Evolutionary conservation across 2,329 filamentous ascomycete genomes (phyloP), one percentile per base, ranked within the genome.

Genomic region (Laburnicola sp.): DNA sequence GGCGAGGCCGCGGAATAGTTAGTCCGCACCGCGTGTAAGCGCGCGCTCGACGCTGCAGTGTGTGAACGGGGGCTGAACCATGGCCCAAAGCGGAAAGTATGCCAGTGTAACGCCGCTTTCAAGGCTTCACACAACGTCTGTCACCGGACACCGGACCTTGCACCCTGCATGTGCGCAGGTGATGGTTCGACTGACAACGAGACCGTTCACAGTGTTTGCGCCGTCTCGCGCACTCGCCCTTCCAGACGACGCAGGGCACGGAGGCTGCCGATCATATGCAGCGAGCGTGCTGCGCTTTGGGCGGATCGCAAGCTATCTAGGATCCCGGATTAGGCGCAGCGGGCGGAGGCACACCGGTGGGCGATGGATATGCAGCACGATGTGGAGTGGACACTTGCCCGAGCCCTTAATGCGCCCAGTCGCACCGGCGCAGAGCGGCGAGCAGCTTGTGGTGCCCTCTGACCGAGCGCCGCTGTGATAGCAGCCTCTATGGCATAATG

Each of bases 231-330:
- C 27, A 35, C 23, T 34, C 23, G 36, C 36, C 25, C 26, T 40
- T 34, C 22, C 6, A 23, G 23, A n/a, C 3, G 37, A 11, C 30
- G 37, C 37, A 48, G 37, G 45, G 37, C 35, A n/a, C 11, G 22
- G 26, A 35, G 35, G 45, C 21, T 48, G 45, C 27, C 35, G 45
- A 35, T 48, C 45, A 42, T 32, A 21, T 40, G 45, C 32, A 48
- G 28, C 35, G 35, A 38, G 16, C n/a, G n/a, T 28, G 11, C 25
- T 25, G 43, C 34, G 43, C 43, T 26, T 38, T 21, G 25, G 42
- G 31, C 32, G 31, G 32, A 37, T 5, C 28, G 10, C 42, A 34
- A 44, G 41, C 30, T 11, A 44, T 25, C 41, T 25, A 22, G 30
- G 23, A 5, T 41, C n/a, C n/a, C n/a, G n/a, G n/a, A n/a, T n/a